phyloP scores from a whole-genome alignment of 768 basidiomycete species.

The Pleurotus sapidus region DNA sequence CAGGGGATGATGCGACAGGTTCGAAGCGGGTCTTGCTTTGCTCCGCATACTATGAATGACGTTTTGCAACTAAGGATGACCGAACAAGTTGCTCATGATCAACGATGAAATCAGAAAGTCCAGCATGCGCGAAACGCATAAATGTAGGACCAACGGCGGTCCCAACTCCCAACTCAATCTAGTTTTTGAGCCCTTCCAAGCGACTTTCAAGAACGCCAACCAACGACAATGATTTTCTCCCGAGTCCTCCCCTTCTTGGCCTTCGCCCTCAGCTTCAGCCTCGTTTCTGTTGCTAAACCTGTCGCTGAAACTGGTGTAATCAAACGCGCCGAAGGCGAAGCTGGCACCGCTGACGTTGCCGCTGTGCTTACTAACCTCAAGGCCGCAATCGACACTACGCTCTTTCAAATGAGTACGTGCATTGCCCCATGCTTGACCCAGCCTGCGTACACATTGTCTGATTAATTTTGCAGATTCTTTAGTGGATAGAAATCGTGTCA shows the following conservation, averaged over 20 bases:
- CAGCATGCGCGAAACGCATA: too few relatives aligned
- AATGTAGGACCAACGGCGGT: too few relatives aligned
- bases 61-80: too few relatives aligned
- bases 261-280: conserved; percentile 6
- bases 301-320: conserved; percentile 7
- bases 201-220: too few relatives aligned
- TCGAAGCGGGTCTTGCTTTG: too few relatives aligned
- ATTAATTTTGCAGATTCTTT: conserved; percentile 7
- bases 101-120: too few relatives aligned
- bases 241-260: conserved; percentile 5
- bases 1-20: too few relatives aligned
- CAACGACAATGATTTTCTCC: conserved; percentile 4
- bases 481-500: conserved; percentile 12
- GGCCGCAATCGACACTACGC: conserved; percentile 14
- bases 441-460: neutral
- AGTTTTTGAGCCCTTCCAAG: too few relatives aligned
- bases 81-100: too few relatives aligned
- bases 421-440: neutral
- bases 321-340: conserved; percentile 12
- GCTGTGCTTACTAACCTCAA: conserved; percentile 17
- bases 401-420: conserved; percentile 18
- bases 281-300: conserved; percentile 11
- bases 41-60: too few relatives aligned
- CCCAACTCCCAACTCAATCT: too few relatives aligned
- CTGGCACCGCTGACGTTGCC: conserved; percentile 16